Conservation (phyloP, 2,329 filamentous ascomycete genomes). For the Ophiostoma sp. region DNA sequence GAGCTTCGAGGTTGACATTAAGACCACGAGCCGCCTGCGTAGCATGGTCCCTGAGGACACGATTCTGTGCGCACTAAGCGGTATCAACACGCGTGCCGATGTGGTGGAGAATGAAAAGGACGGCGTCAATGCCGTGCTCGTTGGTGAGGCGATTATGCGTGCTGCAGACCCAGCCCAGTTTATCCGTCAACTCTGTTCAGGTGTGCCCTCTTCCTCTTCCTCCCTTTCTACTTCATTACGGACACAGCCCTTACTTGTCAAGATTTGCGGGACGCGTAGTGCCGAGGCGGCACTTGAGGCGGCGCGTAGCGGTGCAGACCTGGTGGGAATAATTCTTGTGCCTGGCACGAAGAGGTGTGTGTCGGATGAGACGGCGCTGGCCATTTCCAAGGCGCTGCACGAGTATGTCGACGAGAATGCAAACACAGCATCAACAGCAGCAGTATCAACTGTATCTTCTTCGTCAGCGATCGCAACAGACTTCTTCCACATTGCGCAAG, state of each 20-base stretch:
- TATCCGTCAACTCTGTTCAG: conserved; percentile 75
- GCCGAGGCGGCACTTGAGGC: conserved; percentile 74
- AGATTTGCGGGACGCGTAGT: conserved; percentile 89
- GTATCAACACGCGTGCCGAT: conserved; percentile 83
- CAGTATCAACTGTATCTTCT: conserved; percentile 18
- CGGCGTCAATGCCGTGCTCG: conserved; percentile 85
- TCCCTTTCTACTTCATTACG: conserved; percentile 28
- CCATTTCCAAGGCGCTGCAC: conserved; percentile 76
- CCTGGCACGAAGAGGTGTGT: conserved; percentile 75
- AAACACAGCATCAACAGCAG: neutral
- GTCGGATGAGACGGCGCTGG: conserved; percentile 66
- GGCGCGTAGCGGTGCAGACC: conserved; percentile 79
- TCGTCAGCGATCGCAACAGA: conserved; percentile 44
- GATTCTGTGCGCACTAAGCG: conserved; percentile 87
- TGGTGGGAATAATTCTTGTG: conserved; percentile 89
- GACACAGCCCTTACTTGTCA: conserved; percentile 61
- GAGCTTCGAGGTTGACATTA: conserved; percentile 92
- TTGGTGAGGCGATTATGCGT: conserved; percentile 94
- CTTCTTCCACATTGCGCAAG: conserved; percentile 52
- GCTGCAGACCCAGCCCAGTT: conserved; percentile 77
- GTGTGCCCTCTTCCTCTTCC: conserved; percentile 32
- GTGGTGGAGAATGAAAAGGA: conserved; percentile 82
- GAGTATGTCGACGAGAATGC: conserved; percentile 32
- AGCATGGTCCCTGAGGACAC: conserved; percentile 79
- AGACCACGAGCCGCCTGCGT: conserved; percentile 83